phyloP scores from a whole-genome alignment of 345 rosid genomes.

The Pelargonium nanum region DNA sequence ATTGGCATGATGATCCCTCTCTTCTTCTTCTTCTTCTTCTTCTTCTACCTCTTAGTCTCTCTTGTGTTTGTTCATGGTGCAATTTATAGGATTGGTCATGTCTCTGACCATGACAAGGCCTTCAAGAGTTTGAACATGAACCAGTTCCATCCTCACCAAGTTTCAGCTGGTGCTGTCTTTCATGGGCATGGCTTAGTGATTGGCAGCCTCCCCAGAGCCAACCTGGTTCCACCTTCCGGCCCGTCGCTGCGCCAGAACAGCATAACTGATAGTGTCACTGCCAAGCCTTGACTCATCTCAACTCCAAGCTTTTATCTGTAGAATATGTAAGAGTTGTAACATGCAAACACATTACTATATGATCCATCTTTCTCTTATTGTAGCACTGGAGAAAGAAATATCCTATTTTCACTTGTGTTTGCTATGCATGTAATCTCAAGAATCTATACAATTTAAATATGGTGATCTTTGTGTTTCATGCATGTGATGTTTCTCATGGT shows the following conservation, averaged over 20 bases:
- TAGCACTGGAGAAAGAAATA: too few relatives aligned
- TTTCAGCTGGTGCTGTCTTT: too few relatives aligned
- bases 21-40: constrained; percentile 13
- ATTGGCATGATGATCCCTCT: constrained; percentile 2
- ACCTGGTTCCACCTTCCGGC: constrained; percentile 28
- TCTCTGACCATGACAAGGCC: background rate
- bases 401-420: too few relatives aligned
- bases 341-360: background rate
- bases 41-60: constrained; percentile 9
- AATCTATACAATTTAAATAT: too few relatives aligned
- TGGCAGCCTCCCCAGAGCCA: constrained; percentile 12
- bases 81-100: background rate
- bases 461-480: background rate
- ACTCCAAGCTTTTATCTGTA: background rate
- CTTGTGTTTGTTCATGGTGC: constrained; percentile 5
- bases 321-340: too few relatives aligned
- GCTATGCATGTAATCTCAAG: too few relatives aligned
- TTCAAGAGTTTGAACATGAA: too few relatives aligned
- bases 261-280: too few relatives aligned
- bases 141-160: too few relatives aligned
- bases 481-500: too few relatives aligned
- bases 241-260: constrained; percentile 25
- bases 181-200: background rate
- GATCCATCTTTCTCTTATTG: too few relatives aligned
- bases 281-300: background rate